Evolutionary conservation across 805 yeast species (phyloP).

Genomic region (Saccharomyces eubayanus): DNA sequence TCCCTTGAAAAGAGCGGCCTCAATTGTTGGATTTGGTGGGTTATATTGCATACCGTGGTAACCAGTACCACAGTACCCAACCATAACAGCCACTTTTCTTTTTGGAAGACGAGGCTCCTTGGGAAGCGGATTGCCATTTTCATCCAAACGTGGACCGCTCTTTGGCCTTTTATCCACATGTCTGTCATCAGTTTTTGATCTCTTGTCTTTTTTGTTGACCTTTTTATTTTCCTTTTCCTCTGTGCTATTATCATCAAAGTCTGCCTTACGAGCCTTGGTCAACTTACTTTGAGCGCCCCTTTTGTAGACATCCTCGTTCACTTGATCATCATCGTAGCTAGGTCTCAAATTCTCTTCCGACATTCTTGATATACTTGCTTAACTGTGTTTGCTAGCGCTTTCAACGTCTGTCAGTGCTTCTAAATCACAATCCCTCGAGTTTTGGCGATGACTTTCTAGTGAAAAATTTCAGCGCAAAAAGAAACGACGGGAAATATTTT

Average conservation of each 20-base stretch:
- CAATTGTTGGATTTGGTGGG: slow-evolving; percentile 83
- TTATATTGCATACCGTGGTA: slow-evolving; percentile 94
- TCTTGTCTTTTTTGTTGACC: not conserved
- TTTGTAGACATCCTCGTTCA: slow-evolving; percentile 34
- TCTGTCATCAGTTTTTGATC: slow-evolving; percentile 5
- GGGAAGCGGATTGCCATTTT: slow-evolving; percentile 51
- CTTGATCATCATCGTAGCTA: slow-evolving; percentile 30
- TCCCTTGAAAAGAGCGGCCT: slow-evolving; percentile 79
- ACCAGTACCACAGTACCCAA: slow-evolving; percentile 95
- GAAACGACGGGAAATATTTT: not conserved
- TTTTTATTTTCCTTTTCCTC: slow-evolving; percentile 7
- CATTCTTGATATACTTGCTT: slow-evolving; percentile 4
- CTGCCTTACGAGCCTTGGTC: slow-evolving; percentile 27
- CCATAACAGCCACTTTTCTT: slow-evolving; percentile 79
- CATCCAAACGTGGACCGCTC: slow-evolving; percentile 34
- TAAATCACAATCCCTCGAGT: not conserved
- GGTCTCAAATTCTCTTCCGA: slow-evolving; percentile 20
- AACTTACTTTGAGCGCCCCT: slow-evolving; percentile 35
- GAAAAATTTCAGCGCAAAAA: slow-evolving; percentile 5
- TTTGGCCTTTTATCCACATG: slow-evolving; percentile 14
- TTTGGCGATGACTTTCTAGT: not conserved
- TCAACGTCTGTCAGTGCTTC: not conserved
- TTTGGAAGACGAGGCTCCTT: slow-evolving; percentile 66
- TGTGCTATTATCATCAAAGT: slow-evolving; percentile 11
- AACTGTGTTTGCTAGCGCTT: not conserved